Evolutionary conservation across 106 monocot genomes (phyloP).

Genomic region (Chionographis japonica): DNA sequence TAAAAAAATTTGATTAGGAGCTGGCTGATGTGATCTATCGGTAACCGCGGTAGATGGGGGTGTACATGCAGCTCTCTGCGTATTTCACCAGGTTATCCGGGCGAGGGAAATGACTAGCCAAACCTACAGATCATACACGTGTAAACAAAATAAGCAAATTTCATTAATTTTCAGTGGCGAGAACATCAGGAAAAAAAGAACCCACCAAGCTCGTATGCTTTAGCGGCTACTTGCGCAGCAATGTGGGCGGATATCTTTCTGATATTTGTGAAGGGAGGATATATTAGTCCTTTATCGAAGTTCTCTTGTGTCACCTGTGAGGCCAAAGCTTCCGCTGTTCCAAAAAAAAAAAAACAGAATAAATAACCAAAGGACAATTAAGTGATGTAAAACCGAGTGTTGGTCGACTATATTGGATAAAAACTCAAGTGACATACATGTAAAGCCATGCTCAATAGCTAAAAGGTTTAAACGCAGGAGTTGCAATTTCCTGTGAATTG

Average conservation of each 20-base stretch:
- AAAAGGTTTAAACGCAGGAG: neutral
- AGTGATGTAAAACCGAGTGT: too few relatives aligned
- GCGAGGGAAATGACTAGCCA: slow-evolving; percentile 69
- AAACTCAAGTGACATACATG: too few relatives aligned
- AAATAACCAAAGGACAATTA: too few relatives aligned
- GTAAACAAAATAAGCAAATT: neutral
- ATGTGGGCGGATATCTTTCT: slow-evolving; percentile 76
- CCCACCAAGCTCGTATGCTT: slow-evolving; percentile 84
- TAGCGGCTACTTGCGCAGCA: slow-evolving; percentile 71
- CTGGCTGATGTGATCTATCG: slow-evolving; percentile 21
- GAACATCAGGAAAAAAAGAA: neutral
- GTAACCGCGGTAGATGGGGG: slow-evolving; percentile 62
- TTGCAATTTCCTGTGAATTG: neutral
- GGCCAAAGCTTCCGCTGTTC: slow-evolving; percentile 78
- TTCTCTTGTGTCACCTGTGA: slow-evolving; percentile 63
- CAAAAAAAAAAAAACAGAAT: neutral
- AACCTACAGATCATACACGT: slow-evolving; percentile 23
- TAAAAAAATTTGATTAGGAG: too few relatives aligned
- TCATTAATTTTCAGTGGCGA: neutral
- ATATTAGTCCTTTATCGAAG: slow-evolving; percentile 60
- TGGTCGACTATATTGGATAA: too few relatives aligned
- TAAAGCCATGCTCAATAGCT: neutral
- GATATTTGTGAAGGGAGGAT: slow-evolving; percentile 69
- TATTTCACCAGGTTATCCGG: slow-evolving; percentile 63
- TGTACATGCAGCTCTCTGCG: slow-evolving; percentile 94